Evolutionary conservation across 2,329 filamentous ascomycete species (phyloP).

Genomic region (Phyllosticta paracitricarpa): DNA sequence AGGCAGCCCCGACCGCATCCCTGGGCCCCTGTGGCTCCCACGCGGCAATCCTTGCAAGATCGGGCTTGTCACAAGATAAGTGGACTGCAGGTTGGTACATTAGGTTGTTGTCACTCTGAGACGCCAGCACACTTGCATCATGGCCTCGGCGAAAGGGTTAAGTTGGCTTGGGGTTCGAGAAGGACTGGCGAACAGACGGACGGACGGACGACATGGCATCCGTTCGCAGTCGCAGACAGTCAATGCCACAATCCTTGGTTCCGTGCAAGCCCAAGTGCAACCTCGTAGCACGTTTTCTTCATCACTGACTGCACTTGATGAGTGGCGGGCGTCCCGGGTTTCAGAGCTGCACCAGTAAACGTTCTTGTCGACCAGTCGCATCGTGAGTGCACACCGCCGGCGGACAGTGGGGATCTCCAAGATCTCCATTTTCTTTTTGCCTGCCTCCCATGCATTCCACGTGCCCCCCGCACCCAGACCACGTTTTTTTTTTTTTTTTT

Average conservation of each 20-base stretch:
- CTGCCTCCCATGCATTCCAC: slow-evolving; percentile 7
- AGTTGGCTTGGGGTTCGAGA: neutral
- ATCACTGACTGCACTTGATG: neutral
- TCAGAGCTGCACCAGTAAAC: slow-evolving; percentile 7
- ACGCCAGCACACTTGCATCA: slow-evolving; percentile 6
- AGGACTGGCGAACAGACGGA: neutral
- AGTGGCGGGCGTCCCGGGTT: slow-evolving; percentile 7
- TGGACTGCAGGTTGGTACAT: slow-evolving; percentile 8
- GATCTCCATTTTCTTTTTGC: slow-evolving; percentile 8
- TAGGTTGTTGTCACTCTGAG: slow-evolving; percentile 7
- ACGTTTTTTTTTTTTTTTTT: neutral
- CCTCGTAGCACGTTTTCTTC: slow-evolving; percentile 8
- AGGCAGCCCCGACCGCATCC: slow-evolving; percentile 7
- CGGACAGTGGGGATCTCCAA: slow-evolving; percentile 7
- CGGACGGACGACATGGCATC: neutral
- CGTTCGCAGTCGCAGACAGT: neutral
- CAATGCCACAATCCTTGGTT: neutral
- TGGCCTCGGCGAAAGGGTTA: neutral
- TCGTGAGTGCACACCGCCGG: slow-evolving; percentile 1
- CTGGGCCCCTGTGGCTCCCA: slow-evolving; percentile 11
- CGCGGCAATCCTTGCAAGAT: slow-evolving; percentile 11
- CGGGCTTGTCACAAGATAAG: slow-evolving; percentile 11
- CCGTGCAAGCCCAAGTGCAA: neutral
- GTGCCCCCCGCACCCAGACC: slow-evolving; percentile 9
- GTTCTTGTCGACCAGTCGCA: slow-evolving; percentile 3